A percentile compares a stretch with the other conserved stretches of the same genome.
phyloP scores from a whole-genome alignment of 768 basidiomycete species.

The Mycena galopus region DNA sequence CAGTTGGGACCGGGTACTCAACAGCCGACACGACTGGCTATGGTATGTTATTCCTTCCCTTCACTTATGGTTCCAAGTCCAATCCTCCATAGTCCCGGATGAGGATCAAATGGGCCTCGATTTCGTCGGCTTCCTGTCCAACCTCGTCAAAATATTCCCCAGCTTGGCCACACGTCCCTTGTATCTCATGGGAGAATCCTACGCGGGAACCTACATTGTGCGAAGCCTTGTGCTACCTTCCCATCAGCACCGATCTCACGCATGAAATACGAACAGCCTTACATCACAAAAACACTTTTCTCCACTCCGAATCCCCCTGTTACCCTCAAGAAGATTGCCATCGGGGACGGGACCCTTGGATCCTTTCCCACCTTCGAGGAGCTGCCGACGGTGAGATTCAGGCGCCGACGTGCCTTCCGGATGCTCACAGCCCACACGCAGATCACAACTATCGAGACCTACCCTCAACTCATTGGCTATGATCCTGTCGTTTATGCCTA shows the following conservation, averaged over 20 bases:
- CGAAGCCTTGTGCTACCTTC: background rate
- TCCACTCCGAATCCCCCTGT: slow-evolving; percentile 72
- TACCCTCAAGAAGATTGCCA: slow-evolving; percentile 73
- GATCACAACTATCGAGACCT: slow-evolving; percentile 74
- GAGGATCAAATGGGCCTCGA: slow-evolving; percentile 76
- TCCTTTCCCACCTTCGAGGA: slow-evolving; percentile 63
- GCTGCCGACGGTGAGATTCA: slow-evolving; percentile 61
- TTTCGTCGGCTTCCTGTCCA: slow-evolving; percentile 76
- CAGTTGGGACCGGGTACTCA: slow-evolving; percentile 68
- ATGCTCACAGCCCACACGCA: slow-evolving; percentile 35
- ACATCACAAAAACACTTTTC: slow-evolving; percentile 81
- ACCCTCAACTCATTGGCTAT: slow-evolving; percentile 83
- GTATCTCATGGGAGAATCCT: slow-evolving; percentile 78
- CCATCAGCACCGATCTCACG: slow-evolving; percentile 66
- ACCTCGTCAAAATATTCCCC: slow-evolving; percentile 83
- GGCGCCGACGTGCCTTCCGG: background rate
- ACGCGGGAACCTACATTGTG: slow-evolving; percentile 61
- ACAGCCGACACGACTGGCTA: slow-evolving; percentile 74
- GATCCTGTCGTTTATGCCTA: slow-evolving; percentile 74
- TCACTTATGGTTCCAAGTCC: background rate
- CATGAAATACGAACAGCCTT: slow-evolving; percentile 65
- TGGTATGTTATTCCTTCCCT: slow-evolving; percentile 51
- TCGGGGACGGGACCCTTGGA: slow-evolving; percentile 76
- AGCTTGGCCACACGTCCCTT: slow-evolving; percentile 76
- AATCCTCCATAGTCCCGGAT: slow-evolving; percentile 55